Conservation (phyloP, 768 basidiomycete genomes). For the Leccinum subgranulosum region DNA sequence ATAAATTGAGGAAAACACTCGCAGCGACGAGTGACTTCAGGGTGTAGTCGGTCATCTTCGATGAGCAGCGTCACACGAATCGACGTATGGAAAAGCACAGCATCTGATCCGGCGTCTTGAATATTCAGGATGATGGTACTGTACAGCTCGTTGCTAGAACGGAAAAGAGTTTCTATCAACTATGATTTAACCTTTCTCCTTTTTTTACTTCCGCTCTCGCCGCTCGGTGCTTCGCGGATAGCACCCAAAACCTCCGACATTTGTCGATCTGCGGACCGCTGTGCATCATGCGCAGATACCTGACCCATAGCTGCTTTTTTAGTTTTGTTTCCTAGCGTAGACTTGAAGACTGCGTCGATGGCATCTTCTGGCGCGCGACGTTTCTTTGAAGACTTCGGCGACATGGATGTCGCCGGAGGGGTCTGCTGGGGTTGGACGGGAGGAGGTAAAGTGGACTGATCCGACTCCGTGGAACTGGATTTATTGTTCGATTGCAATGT, state of each 20-base stretch:
- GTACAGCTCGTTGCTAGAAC: not conserved
- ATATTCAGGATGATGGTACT: not conserved
- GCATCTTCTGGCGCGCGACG: slow-evolving; percentile 52
- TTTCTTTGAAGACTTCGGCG: slow-evolving; percentile 45
- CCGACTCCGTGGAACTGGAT: slow-evolving; percentile 11
- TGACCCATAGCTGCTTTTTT: slow-evolving; percentile 50
- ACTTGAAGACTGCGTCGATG: slow-evolving; percentile 71
- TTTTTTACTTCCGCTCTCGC: slow-evolving; percentile 38
- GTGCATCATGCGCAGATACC: slow-evolving; percentile 9
- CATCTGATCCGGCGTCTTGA: not conserved
- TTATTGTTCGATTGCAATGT: slow-evolving; percentile 53
- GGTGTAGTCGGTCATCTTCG: not conserved
- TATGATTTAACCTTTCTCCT: slow-evolving; percentile 21
- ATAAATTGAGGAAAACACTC: slow-evolving; percentile 19
- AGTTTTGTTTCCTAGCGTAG: slow-evolving; percentile 52
- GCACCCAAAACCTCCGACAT: slow-evolving; percentile 55
- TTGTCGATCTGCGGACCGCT: slow-evolving; percentile 31
- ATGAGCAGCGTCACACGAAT: not conserved
- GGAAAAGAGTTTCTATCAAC: not conserved
- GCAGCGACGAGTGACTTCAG: slow-evolving; percentile 3
- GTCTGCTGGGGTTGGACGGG: not conserved
- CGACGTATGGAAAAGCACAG: not conserved
- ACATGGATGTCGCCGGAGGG: not conserved
- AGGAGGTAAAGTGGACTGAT: slow-evolving; percentile 17
- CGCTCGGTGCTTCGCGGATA: slow-evolving; percentile 54